Conservation (phyloP, 768 basidiomycete genomes). For the Pholiota microspora region DNA sequence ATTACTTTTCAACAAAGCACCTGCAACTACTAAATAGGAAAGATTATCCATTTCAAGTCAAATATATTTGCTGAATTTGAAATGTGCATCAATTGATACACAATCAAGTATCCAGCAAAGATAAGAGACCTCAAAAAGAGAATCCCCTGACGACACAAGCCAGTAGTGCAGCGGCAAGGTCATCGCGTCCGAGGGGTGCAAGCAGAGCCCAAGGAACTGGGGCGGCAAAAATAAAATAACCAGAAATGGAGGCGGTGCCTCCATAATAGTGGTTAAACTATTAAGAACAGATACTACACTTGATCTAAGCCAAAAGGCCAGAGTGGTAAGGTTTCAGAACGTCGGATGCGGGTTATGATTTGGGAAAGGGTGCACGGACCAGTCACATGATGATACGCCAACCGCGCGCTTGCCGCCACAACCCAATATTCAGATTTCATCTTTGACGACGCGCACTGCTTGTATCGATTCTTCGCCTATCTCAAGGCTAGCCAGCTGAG, state of each 20-base stretch:
- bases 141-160: conserved; percentile 68
- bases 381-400: no score
- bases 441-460: no score
- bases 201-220: conserved; percentile 55
- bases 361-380: not conserved
- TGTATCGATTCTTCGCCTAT: no score
- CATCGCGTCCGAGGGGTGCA: conserved; percentile 53
- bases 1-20: no score
- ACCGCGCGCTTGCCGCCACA: no score
- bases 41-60: no score
- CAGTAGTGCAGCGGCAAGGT: conserved; percentile 54
- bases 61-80: conserved; percentile 27
- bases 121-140: conserved; percentile 24
- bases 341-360: not conserved
- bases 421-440: no score
- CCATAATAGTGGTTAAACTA: conserved; percentile 71
- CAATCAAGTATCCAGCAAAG: conserved; percentile 25
- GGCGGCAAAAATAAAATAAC: conserved; percentile 58
- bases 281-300: conserved; percentile 98
- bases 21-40: no score
- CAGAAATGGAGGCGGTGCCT: conserved; percentile 51
- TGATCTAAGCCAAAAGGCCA: conserved; percentile 97
- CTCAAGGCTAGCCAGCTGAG: no score
- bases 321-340: conserved; percentile 61
- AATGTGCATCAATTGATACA: conserved; percentile 21